Evolutionary conservation across 257 asterid genomes (phyloP).

Genomic region (Salvia splendens): DNA sequence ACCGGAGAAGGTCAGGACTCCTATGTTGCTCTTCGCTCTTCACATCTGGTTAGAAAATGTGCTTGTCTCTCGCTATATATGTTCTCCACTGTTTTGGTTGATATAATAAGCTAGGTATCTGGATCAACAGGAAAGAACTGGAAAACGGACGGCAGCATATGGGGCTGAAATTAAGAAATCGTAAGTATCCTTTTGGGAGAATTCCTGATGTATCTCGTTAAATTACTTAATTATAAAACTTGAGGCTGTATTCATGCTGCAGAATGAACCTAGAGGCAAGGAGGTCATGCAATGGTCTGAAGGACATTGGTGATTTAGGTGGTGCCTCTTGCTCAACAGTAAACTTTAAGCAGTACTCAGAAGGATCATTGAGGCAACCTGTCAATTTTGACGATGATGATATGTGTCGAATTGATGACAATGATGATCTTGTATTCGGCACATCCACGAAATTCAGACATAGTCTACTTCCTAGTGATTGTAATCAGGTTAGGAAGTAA

Average conservation of each 20-base stretch:
- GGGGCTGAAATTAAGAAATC: slow-evolving; percentile 61
- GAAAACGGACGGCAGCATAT: slow-evolving; percentile 47
- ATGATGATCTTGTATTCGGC: slow-evolving; percentile 62
- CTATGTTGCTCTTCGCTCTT: slow-evolving; percentile 53
- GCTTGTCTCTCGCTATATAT: slow-evolving; percentile 28
- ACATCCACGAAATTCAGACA: slow-evolving; percentile 56
- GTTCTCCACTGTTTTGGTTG: slow-evolving; percentile 19
- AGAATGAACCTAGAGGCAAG: slow-evolving; percentile 62
- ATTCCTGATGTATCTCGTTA: slow-evolving; percentile 12
- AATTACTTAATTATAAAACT: slow-evolving; percentile 5
- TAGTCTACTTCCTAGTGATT: slow-evolving; percentile 50
- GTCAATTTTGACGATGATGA: slow-evolving; percentile 84
- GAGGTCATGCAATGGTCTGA: slow-evolving; percentile 65
- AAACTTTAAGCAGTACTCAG: slow-evolving; percentile 52
- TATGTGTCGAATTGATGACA: slow-evolving; percentile 80
- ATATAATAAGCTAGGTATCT: slow-evolving; percentile 27
- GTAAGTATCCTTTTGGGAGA: slow-evolving; percentile 47
- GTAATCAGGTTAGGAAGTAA: slow-evolving; percentile 63
- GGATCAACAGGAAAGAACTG: slow-evolving; percentile 57
- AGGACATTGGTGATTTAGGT: slow-evolving; percentile 52
- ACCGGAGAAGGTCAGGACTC: slow-evolving; percentile 74
- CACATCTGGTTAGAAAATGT: slow-evolving; percentile 54
- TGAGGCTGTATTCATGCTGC: slow-evolving; percentile 39
- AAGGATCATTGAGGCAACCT: slow-evolving; percentile 65
- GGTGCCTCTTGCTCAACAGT: slow-evolving; percentile 57